Percentiles rank a stretch among this genome's conserved stretches.
Conservation (phyloP, 192 early-diverging fungal genomes). For the Rhizoclosmatium globosum region DNA sequence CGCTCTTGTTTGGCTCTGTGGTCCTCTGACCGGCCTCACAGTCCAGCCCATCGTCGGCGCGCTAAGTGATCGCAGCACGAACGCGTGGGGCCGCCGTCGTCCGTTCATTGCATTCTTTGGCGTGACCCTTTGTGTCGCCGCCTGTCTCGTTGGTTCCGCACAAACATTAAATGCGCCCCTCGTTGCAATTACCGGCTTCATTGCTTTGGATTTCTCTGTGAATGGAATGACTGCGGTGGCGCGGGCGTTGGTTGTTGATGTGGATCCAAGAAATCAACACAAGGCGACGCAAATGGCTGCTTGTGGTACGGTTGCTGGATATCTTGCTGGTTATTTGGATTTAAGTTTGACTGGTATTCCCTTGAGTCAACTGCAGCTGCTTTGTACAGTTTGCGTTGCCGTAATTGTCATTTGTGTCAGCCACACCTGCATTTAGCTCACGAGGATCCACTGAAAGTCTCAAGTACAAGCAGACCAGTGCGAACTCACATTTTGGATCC, state of each 20-base stretch:
- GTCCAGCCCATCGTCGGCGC: slow-evolving; percentile 84
- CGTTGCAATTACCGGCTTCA: slow-evolving; percentile 80
- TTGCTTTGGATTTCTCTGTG: slow-evolving; percentile 86
- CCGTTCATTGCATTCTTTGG: slow-evolving; percentile 75
- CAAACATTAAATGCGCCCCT: slow-evolving; percentile 47
- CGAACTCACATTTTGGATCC: neutral
- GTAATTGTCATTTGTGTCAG: slow-evolving; percentile 64
- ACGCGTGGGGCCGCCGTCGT: slow-evolving; percentile 77
- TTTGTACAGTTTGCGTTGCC: slow-evolving; percentile 77
- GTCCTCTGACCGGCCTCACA: slow-evolving; percentile 74
- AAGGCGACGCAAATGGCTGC: slow-evolving; percentile 82
- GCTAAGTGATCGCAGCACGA: slow-evolving; percentile 80
- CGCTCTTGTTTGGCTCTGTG: slow-evolving; percentile 95
- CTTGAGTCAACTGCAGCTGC: slow-evolving; percentile 78
- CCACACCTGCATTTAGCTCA: slow-evolving; percentile 70
- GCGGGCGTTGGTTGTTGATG: slow-evolving; percentile 88
- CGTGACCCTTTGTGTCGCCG: neutral
- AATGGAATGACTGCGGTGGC: slow-evolving; percentile 87
- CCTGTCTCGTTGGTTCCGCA: slow-evolving; percentile 8
- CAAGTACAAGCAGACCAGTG: slow-evolving; percentile 3
- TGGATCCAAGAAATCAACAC: slow-evolving; percentile 55
- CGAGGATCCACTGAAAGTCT: slow-evolving; percentile 41
- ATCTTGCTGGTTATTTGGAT: slow-evolving; percentile 86
- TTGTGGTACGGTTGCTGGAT: slow-evolving; percentile 84
- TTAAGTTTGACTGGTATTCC: slow-evolving; percentile 74